A percentile compares a stretch with the other conserved stretches of the same genome.
Evolutionary conservation across 805 yeast species (phyloP).

Genomic region (Candida tallmaniae): DNA sequence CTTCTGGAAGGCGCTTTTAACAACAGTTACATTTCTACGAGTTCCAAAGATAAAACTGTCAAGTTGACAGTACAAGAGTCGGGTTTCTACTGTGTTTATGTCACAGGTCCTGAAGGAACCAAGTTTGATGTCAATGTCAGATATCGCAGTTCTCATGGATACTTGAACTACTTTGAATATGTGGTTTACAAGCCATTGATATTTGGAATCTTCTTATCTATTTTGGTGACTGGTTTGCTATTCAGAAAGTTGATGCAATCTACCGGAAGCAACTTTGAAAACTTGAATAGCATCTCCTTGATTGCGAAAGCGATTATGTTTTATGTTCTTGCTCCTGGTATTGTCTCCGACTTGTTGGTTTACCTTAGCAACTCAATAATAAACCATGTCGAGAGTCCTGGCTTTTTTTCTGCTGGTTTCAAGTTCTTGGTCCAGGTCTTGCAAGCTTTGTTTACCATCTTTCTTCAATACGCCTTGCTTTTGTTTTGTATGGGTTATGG

Average conservation of each 20-base stretch:
- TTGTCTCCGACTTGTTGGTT: constrained; percentile 3
- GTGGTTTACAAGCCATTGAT: constrained; percentile 13
- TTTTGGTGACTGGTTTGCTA: too few species aligned
- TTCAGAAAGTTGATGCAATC: constrained; percentile 20
- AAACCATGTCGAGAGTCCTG: constrained; percentile 5
- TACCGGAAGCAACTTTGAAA: constrained; percentile 23
- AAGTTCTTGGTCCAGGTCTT: neutral
- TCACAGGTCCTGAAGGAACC: constrained; percentile 21
- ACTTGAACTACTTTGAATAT: constrained; percentile 17
- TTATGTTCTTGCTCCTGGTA: constrained; percentile 19
- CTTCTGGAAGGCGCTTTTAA: neutral
- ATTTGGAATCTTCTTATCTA: constrained; percentile 13
- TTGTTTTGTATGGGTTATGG: constrained; percentile 34
- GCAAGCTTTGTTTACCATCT: constrained; percentile 3
- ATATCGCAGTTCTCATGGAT: constrained; percentile 22
- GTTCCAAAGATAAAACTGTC: neutral
- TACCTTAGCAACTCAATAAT: constrained; percentile 2
- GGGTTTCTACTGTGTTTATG: constrained; percentile 29
- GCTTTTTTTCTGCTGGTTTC: neutral
- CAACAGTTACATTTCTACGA: neutral
- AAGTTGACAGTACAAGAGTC: constrained; percentile 15
- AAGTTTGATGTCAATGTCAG: too few species aligned
- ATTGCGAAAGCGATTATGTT: constrained; percentile 25
- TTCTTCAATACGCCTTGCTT: constrained; percentile 14
- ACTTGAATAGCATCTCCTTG: constrained; percentile 23